Conservation (phyloP, 2,329 filamentous ascomycete genomes). For the Epichloe festucae region DNA sequence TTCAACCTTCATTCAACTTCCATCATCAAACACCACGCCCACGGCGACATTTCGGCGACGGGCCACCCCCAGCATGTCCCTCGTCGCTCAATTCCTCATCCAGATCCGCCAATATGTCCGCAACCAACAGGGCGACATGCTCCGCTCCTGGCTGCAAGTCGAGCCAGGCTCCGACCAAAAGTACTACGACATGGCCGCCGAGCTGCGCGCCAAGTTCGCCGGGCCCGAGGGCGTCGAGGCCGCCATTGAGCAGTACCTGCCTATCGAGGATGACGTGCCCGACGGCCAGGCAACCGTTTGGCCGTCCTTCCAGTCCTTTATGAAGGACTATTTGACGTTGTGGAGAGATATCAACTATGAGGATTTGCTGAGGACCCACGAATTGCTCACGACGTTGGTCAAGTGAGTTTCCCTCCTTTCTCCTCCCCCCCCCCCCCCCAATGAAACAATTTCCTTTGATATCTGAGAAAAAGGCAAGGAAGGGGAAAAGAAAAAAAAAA, state of each 20-base stretch:
- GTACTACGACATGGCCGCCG: slow-evolving; percentile 54
- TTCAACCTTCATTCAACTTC: no score
- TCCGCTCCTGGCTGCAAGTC: slow-evolving; percentile 60
- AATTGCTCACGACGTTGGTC: slow-evolving; percentile 58
- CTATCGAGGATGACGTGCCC: slow-evolving; percentile 48
- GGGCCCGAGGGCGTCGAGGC: slow-evolving; percentile 41
- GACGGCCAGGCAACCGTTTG: slow-evolving; percentile 56
- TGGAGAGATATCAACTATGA: slow-evolving; percentile 68
- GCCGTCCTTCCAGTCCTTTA: slow-evolving; percentile 65
- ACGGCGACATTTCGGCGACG: slow-evolving; percentile 4
- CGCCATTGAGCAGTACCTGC: slow-evolving; percentile 50
- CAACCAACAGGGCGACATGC: slow-evolving; percentile 47
- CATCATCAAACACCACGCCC: background rate
- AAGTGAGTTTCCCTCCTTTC: slow-evolving; percentile 37
- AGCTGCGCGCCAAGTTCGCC: slow-evolving; percentile 48
- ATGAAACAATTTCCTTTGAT: no score
- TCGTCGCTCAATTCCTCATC: slow-evolving; percentile 54
- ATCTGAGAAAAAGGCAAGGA: no score
- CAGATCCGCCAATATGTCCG: slow-evolving; percentile 46
- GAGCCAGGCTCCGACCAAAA: slow-evolving; percentile 56
- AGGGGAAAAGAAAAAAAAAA: background rate
- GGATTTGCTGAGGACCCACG: slow-evolving; percentile 63
- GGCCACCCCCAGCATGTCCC: slow-evolving; percentile 35
- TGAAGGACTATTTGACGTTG: slow-evolving; percentile 70
- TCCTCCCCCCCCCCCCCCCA: background rate